phyloP scores from a whole-genome alignment of 2,329 filamentous ascomycete species.

The Fusarium citri region DNA sequence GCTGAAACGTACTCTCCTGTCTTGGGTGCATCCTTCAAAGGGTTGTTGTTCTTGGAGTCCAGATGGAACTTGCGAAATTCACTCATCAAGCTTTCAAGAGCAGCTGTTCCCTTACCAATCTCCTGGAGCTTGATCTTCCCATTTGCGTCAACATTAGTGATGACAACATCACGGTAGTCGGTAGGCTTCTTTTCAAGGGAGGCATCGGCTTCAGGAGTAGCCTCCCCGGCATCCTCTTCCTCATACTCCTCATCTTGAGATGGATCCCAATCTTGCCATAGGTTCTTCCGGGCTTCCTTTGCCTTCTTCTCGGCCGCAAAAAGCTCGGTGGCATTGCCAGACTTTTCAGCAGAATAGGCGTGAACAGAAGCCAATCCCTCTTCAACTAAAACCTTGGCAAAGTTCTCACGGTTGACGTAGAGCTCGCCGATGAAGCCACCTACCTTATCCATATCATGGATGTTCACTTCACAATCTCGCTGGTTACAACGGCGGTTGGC shows the following conservation, averaged over 20 bases:
- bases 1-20: conserved; percentile 91
- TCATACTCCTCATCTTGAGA: conserved; percentile 79
- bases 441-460: conserved; percentile 94
- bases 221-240: conserved; percentile 64
- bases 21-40: conserved; percentile 83
- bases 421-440: conserved; percentile 97
- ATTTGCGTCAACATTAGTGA: conserved; percentile 88
- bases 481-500: conserved; percentile 90
- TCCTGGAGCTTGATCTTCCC: conserved; percentile 92
- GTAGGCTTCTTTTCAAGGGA: conserved; percentile 72
- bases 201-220: conserved; percentile 61
- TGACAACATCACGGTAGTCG: conserved; percentile 93
- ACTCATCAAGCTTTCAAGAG: conserved; percentile 88
- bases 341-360: conserved; percentile 94
- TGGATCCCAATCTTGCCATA: conserved; percentile 97
- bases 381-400: conserved; percentile 91
- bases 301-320: conserved; percentile 88
- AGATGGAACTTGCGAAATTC: conserved; percentile 93
- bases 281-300: conserved; percentile 86
- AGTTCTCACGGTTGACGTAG: conserved; percentile 94
- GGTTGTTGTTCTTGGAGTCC: conserved; percentile 81
- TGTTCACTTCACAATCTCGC: conserved; percentile 94
- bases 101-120: conserved; percentile 85
- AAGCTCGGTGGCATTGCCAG: conserved; percentile 87
- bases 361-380: conserved; percentile 94